A percentile compares a stretch with the other conserved stretches of the same genome.
Evolutionary conservation across 441 rosid genomes (phyloP).

Genomic region (Syzygium syzygioides): DNA sequence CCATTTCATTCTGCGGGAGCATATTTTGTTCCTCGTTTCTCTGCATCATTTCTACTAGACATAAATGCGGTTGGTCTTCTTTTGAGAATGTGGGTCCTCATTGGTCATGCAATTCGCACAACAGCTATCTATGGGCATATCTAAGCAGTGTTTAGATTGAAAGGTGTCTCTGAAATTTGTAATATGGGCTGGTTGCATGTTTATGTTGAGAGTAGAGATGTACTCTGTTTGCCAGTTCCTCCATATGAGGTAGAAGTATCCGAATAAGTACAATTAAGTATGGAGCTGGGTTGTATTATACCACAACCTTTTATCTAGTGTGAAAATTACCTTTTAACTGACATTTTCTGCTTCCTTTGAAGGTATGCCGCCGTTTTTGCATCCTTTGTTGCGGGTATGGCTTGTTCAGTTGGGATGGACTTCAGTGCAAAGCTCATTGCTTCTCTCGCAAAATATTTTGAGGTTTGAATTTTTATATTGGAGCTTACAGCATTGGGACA

Average conservation of each 20-base stretch:
- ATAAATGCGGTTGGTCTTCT: neutral
- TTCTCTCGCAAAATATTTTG: slow-evolving; percentile 63
- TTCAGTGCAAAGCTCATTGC: slow-evolving; percentile 85
- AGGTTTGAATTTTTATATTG: slow-evolving; percentile 30
- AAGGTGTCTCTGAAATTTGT: neutral
- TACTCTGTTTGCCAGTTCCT: neutral
- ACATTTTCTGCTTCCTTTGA: slow-evolving; percentile 19
- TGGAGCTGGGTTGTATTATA: neutral
- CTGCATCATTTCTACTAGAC: neutral
- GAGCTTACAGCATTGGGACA: neutral
- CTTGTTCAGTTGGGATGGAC: slow-evolving; percentile 74
- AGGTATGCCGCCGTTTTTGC: slow-evolving; percentile 87
- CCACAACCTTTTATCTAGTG: neutral
- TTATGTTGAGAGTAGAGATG: neutral
- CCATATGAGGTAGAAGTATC: neutral
- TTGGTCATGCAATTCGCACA: neutral
- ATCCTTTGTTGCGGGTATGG: slow-evolving; percentile 86
- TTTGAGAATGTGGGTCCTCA: neutral
- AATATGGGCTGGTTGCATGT: neutral
- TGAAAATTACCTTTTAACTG: neutral
- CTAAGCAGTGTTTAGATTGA: neutral
- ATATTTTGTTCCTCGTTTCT: neutral
- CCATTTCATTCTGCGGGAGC: neutral
- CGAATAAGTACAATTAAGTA: neutral
- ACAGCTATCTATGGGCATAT: neutral